phyloP scores from a whole-genome alignment of 2,329 filamentous ascomycete species.

The Exophiala mesophila region DNA sequence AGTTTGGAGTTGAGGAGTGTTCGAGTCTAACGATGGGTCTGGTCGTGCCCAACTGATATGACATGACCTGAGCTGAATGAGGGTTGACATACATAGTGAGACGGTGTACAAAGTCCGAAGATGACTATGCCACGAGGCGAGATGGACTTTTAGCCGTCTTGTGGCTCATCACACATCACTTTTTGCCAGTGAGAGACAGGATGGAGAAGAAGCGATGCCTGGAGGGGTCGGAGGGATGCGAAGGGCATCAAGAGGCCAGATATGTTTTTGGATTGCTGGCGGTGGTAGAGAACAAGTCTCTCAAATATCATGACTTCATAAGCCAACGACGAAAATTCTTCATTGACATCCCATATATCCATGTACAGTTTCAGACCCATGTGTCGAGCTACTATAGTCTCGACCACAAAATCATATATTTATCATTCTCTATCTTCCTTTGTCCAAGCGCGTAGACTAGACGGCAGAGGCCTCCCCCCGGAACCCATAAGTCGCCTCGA shows the following conservation, averaged over 20 bases:
- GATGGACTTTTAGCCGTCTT: background rate
- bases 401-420: too few relatives aligned
- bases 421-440: too few relatives aligned
- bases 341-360: too few relatives aligned
- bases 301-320: background rate
- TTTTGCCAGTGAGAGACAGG: background rate
- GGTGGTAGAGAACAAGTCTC: background rate
- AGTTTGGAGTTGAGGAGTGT: slow-evolving; percentile 12
- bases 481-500: slow-evolving; percentile 55
- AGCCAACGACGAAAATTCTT: background rate
- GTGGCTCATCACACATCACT: background rate
- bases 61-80: too few relatives aligned
- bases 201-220: background rate
- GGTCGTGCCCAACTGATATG: too few relatives aligned
- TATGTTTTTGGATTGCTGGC: background rate
- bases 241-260: background rate
- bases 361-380: too few relatives aligned
- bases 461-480: too few relatives aligned
- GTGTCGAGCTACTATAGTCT: too few relatives aligned
- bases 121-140: background rate
- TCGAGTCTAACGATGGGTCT: too few relatives aligned
- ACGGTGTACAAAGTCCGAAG: background rate
- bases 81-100: background rate
- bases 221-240: background rate
- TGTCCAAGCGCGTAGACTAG: too few relatives aligned